phyloP scores from a whole-genome alignment of 176 grass and related monocot genomes.

The Luzula sylvatica region DNA sequence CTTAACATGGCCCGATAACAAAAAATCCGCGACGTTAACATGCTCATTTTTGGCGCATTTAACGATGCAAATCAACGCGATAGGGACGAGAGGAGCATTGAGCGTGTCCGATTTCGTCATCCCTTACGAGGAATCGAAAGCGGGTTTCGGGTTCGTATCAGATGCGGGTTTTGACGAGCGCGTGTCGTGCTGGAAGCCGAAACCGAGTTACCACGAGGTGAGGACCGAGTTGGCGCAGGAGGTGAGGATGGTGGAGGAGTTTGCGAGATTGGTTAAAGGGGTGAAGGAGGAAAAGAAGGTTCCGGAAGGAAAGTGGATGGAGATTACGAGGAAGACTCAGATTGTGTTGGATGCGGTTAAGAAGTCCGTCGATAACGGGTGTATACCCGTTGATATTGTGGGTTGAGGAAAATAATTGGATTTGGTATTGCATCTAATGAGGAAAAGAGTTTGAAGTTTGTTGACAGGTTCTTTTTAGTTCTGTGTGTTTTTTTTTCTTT shows the following conservation, averaged over 20 bases:
- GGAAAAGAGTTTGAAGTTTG: no score
- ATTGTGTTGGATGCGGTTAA: constrained; percentile 63
- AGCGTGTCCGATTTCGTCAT: constrained; percentile 55
- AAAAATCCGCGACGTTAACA: constrained; percentile 34
- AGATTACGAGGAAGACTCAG: constrained; percentile 62
- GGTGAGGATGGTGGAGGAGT: constrained; percentile 57
- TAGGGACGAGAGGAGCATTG: constrained; percentile 52
- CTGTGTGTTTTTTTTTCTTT: background rate
- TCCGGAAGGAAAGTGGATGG: constrained; percentile 58
- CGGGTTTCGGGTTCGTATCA: constrained; percentile 26
- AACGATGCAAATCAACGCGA: constrained; percentile 38
- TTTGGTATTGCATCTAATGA: no score
- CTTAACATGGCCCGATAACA: constrained; percentile 42
- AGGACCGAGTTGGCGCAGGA: constrained; percentile 50
- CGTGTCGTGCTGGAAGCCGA: constrained; percentile 35
- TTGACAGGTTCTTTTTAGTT: background rate
- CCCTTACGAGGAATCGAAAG: constrained; percentile 42
- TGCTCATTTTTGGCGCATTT: constrained; percentile 59
- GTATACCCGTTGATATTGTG: constrained; percentile 31
- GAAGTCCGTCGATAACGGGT: constrained; percentile 37
- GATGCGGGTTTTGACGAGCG: constrained; percentile 31
- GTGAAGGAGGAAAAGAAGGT: constrained; percentile 43
- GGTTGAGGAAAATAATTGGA: constrained; percentile 14
- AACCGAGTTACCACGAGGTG: constrained; percentile 33
- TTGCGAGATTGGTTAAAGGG: constrained; percentile 37